phyloP scores from a whole-genome alignment of 352 stramenopile species.

The Phytophthora aleatoria region DNA sequence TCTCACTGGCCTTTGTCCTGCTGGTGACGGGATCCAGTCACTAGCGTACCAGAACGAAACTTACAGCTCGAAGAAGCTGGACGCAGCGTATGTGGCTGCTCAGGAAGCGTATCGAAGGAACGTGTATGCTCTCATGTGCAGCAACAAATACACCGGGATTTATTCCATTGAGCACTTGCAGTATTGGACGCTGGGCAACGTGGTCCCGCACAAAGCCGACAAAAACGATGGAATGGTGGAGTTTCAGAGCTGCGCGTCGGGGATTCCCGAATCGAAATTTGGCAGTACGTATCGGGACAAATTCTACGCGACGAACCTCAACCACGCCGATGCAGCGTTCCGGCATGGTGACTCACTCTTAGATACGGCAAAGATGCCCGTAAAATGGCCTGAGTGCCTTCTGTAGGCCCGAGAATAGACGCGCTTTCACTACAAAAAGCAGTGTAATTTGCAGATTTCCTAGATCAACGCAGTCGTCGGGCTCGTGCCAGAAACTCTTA shows the following conservation, averaged over 20 bases:
- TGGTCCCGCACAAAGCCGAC: slow-evolving; percentile 29
- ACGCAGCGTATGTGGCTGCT: slow-evolving; percentile 12
- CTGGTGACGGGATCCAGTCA: slow-evolving; percentile 15
- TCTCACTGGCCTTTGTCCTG: slow-evolving; percentile 29
- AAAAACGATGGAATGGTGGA: slow-evolving; percentile 31
- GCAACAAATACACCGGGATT: slow-evolving; percentile 29
- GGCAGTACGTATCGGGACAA: slow-evolving; percentile 19
- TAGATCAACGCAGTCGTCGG: too few species aligned
- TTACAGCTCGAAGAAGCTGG: slow-evolving; percentile 18
- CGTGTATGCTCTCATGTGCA: slow-evolving; percentile 10
- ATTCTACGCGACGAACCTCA: slow-evolving; percentile 34
- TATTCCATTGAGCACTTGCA: slow-evolving; percentile 14
- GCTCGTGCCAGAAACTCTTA: too few species aligned
- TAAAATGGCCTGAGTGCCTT: slow-evolving; percentile 46
- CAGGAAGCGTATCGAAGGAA: background rate
- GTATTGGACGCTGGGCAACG: slow-evolving; percentile 14
- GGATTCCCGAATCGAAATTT: slow-evolving; percentile 32
- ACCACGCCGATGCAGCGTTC: slow-evolving; percentile 40
- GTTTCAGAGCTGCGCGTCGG: slow-evolving; percentile 33
- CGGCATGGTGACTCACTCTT: slow-evolving; percentile 36
- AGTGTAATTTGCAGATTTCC: too few species aligned
- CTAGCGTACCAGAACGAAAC: slow-evolving; percentile 32
- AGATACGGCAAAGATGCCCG: slow-evolving; percentile 31
- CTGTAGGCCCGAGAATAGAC: slow-evolving; percentile 5
- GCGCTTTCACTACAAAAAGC: background rate